Conservation (phyloP, 164 flowering plant genomes). For the Stephania cephalantha region DNA sequence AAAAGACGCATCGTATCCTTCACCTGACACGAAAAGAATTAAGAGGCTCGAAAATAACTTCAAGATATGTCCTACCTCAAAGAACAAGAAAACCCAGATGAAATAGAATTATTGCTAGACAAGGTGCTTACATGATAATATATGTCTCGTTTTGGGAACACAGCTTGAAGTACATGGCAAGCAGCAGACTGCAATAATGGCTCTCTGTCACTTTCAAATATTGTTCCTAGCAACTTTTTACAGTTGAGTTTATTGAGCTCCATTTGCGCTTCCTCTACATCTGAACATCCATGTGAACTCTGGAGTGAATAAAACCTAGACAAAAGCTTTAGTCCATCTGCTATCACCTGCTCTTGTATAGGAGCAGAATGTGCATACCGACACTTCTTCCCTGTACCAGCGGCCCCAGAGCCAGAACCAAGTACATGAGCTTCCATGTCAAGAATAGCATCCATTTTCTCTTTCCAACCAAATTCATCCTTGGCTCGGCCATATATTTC, state of each 20-base stretch:
- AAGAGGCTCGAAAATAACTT: not conserved
- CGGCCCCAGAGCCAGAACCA: slow-evolving; percentile 48
- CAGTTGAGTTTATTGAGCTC: slow-evolving; percentile 65
- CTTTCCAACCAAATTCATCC: slow-evolving; percentile 99
- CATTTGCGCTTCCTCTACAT: slow-evolving; percentile 45
- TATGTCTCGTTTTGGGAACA: slow-evolving; percentile 70
- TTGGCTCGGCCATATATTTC: slow-evolving; percentile 97
- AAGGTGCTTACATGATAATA: slow-evolving; percentile 60
- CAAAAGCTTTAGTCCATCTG: slow-evolving; percentile 84
- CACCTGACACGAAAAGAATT: slow-evolving; percentile 37
- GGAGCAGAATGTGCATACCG: slow-evolving; percentile 60
- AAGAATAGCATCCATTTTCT: slow-evolving; percentile 87
- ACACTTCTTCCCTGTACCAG: slow-evolving; percentile 55
- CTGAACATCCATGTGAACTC: slow-evolving; percentile 36
- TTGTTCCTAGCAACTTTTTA: slow-evolving; percentile 58
- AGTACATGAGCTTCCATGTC: slow-evolving; percentile 91
- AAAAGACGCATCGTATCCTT: slow-evolving; percentile 90
- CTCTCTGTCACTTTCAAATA: slow-evolving; percentile 91
- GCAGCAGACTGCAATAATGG: slow-evolving; percentile 84
- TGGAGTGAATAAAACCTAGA: slow-evolving; percentile 56
- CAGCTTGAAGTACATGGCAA: slow-evolving; percentile 75
- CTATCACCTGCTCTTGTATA: slow-evolving; percentile 83
- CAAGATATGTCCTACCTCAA: not conserved
- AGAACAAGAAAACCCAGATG: not conserved
- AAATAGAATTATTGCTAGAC: not conserved